Evolutionary conservation across 106 monocot species (phyloP), one percentile per base, ranked within the genome.

Genomic region (Narthecium ossifragum): DNA sequence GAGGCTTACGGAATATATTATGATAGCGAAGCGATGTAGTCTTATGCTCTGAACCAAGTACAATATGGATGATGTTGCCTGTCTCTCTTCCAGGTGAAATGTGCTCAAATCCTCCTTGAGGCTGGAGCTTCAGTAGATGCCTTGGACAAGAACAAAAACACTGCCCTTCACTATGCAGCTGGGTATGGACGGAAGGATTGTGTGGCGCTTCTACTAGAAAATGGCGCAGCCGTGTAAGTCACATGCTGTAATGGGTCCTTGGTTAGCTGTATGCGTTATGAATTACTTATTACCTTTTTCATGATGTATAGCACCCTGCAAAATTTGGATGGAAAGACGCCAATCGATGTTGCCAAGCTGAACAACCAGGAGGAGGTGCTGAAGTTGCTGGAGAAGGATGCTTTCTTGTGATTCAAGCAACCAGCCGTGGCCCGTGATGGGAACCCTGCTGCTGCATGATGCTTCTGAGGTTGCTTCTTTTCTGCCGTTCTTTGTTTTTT

Each of bases 111-210:
- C 20, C 83, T 94, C 55, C 85, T 94, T 31, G 93, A 89, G 70
- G 85, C 85, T 34, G 93, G 93, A 52, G 89, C 85, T 24, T 32
- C 66, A 2, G 93, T 83, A 23, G 83, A 94, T 63, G 77, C 85
- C 22, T 57, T 94, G 64, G 93, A 94, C 89, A 94, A 94, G 72
- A 94, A 94, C 78, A 94, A 94, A 37, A 94, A 94, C 61, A 89
- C 89, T 8, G 78, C 93, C 29, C 93, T 94, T 52, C 93, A 94
- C 60, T 94, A 89, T 73, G 89, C 93, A 55, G 82, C 93, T 61
- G 93, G 93, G 17, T 94, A 94, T 60, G 93, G 93, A 14, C 79
- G 80, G 4, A 89, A 94, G 69, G 93, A 94, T 45, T 94, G 93
- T 57, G 93, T 94, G 30, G 82, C 72, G 12, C 77, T 89, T 64